Evolutionary conservation across 192 early-diverging fungal genomes (phyloP).

Genomic region (Rhizophagus prolifer): DNA sequence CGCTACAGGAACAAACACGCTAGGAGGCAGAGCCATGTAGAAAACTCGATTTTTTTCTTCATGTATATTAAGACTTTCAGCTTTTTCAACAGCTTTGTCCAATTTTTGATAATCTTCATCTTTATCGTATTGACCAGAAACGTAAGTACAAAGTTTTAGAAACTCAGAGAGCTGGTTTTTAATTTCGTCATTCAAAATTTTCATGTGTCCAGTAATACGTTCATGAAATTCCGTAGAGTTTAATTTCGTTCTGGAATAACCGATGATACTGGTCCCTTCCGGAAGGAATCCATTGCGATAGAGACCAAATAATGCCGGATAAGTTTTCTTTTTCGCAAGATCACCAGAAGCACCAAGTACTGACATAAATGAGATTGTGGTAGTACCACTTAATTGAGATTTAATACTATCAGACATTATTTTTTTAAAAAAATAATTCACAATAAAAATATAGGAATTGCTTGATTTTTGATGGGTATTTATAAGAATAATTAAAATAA

Average conservation of each 20-base stretch:
- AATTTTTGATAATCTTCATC: slow-evolving; percentile 67
- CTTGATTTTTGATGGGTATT: background rate
- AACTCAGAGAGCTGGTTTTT: slow-evolving; percentile 61
- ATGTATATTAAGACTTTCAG: slow-evolving; percentile 47
- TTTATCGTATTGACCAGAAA: slow-evolving; percentile 83
- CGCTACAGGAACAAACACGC: slow-evolving; percentile 88
- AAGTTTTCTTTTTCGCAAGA: slow-evolving; percentile 98
- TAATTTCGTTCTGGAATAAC: slow-evolving; percentile 90
- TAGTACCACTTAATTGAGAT: background rate
- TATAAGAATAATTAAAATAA: background rate
- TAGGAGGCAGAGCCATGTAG: slow-evolving; percentile 96
- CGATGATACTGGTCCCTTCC: slow-evolving; percentile 72
- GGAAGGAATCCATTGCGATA: slow-evolving; percentile 85
- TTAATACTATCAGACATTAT: slow-evolving; percentile 3
- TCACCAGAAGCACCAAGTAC: slow-evolving; percentile 92
- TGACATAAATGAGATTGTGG: slow-evolving; percentile 28
- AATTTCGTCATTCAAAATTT: slow-evolving; percentile 60
- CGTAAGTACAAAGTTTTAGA: slow-evolving; percentile 71
- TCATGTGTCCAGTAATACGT: slow-evolving; percentile 70
- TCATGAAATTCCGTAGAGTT: slow-evolving; percentile 70
- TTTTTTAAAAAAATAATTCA: background rate
- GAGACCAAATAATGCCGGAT: slow-evolving; percentile 92
- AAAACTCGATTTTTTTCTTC: slow-evolving; percentile 75
- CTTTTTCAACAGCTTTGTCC: slow-evolving; percentile 56
- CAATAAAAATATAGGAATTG: background rate